These are phyloP conservation scores for Lachnellula suecica DNA, from an alignment of 2,329 filamentous ascomycete genomes.

Conservation along the genomic window DNA sequence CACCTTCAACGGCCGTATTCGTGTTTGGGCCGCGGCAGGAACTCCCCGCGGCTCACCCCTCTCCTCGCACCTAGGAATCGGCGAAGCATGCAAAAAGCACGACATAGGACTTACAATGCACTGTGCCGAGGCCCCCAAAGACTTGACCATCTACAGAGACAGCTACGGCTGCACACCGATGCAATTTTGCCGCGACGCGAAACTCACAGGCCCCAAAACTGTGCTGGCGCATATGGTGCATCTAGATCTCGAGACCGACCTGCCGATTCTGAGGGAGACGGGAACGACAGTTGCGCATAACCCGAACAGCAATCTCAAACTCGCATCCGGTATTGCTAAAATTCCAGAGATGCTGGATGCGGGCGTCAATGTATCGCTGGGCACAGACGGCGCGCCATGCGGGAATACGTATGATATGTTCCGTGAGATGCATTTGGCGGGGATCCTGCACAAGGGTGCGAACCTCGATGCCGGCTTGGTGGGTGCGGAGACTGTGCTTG, in stretches of 20 bases:
- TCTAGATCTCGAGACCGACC: conserved; percentile 42
- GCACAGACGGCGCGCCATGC: conserved; percentile 53
- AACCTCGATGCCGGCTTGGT: conserved; percentile 42
- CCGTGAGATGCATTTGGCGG: conserved; percentile 51
- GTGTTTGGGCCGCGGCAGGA: conserved; percentile 47
- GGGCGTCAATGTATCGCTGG: conserved; percentile 46
- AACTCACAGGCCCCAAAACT: conserved; percentile 40
- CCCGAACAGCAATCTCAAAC: conserved; percentile 50
- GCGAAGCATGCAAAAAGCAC: conserved; percentile 37
- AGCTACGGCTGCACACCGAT: conserved; percentile 42
- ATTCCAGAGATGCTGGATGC: conserved; percentile 43
- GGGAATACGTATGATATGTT: conserved; percentile 52
- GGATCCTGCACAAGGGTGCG: conserved; percentile 46
- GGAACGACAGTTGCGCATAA: conserved; percentile 49
- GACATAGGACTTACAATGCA: conserved; percentile 47
- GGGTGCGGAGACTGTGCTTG: conserved; percentile 44
- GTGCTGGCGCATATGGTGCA: conserved; percentile 54
- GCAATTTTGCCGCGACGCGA: conserved; percentile 40
- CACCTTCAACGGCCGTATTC: conserved; percentile 40
- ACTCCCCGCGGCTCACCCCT: conserved; percentile 46
- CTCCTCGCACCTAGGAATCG: conserved; percentile 40
- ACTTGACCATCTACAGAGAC: conserved; percentile 37
- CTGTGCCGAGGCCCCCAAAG: conserved; percentile 42
- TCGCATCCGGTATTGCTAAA: conserved; percentile 48
- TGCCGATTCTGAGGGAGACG: conserved; percentile 38